Conservation (phyloP, 805 yeast species). For the Saccharomycopsis sp. region DNA sequence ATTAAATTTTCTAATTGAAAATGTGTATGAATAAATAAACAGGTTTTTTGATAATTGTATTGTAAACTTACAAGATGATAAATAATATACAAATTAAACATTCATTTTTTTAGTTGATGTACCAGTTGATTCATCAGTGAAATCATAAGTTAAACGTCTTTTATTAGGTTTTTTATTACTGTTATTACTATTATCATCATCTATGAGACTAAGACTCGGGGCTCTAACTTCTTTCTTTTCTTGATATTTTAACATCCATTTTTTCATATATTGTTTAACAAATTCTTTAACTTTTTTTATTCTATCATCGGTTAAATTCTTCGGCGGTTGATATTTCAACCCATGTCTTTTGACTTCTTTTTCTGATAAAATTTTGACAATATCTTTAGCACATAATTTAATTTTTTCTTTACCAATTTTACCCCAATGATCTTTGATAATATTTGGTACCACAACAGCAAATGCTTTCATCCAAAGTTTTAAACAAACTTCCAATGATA, state of each 20-base stretch:
- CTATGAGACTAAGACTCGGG: too few species aligned
- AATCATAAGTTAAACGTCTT: too few species aligned
- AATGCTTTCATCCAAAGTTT: constrained; percentile 33
- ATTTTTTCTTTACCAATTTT: constrained; percentile 63
- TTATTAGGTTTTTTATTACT: too few species aligned
- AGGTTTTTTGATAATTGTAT: too few species aligned
- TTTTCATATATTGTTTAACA: constrained; percentile 54
- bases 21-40: too few species aligned
- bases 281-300: constrained; percentile 59
- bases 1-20: too few species aligned
- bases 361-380: constrained; percentile 51
- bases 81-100: too few species aligned
- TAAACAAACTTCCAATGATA: constrained; percentile 8
- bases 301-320: constrained; percentile 52
- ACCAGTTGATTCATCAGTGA: too few species aligned
- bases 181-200: too few species aligned
- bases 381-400: constrained; percentile 71
- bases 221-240: neutral
- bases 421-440: constrained; percentile 53
- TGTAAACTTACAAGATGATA: too few species aligned
- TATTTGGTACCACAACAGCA: constrained; percentile 72
- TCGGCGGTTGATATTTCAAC: constrained; percentile 35
- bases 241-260: constrained; percentile 24
- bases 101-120: too few species aligned
- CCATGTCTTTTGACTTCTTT: constrained; percentile 52